phyloP scores from a whole-genome alignment of 2,329 filamentous ascomycete genomes.

The Nectriaceae sp. region DNA sequence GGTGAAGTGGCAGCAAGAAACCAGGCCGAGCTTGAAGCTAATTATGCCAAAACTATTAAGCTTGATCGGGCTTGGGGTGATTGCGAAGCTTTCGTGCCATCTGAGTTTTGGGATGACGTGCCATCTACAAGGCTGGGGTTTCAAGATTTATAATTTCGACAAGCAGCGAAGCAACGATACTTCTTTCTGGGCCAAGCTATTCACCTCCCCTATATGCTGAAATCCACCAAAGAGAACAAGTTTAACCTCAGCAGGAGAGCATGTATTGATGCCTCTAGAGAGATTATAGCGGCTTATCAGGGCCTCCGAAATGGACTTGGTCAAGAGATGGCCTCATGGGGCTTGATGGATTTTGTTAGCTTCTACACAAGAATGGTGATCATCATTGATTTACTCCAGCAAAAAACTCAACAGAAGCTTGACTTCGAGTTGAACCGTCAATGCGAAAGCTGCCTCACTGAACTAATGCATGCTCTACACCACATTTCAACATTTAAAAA shows the following conservation, averaged over 20 bases:
- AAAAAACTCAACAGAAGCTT: conserved; percentile 8
- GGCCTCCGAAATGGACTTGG: conserved; percentile 25
- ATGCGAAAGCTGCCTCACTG: conserved; percentile 2
- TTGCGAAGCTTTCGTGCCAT: conserved; percentile 34
- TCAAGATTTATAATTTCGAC: conserved; percentile 14
- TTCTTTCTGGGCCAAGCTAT: conserved; percentile 40
- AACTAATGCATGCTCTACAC: conserved; percentile 1
- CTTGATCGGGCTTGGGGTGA: conserved; percentile 34
- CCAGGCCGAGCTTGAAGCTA: conserved; percentile 1
- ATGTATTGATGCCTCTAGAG: conserved; percentile 43
- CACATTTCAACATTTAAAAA: conserved; percentile 2
- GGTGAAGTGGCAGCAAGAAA: conserved; percentile 39
- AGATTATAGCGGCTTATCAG: conserved; percentile 39
- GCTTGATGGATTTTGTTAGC: conserved; percentile 48
- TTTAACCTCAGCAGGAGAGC: conserved; percentile 40
- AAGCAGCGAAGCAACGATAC: conserved; percentile 41
- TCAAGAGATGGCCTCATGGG: conserved; percentile 32
- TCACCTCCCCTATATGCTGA: conserved; percentile 49
- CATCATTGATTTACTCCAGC: conserved; percentile 41
- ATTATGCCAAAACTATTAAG: conserved; percentile 39
- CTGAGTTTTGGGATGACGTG: conserved; percentile 8
- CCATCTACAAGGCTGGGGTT: conserved; percentile 2
- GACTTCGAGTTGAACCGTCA: background rate
- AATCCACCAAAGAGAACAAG: conserved; percentile 34
- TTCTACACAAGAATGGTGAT: conserved; percentile 48